A percentile compares a stretch with the other conserved stretches of the same genome.
Evolutionary conservation across 2,329 filamentous ascomycete species (phyloP).

Genomic region (Colletotrichum limetticola): DNA sequence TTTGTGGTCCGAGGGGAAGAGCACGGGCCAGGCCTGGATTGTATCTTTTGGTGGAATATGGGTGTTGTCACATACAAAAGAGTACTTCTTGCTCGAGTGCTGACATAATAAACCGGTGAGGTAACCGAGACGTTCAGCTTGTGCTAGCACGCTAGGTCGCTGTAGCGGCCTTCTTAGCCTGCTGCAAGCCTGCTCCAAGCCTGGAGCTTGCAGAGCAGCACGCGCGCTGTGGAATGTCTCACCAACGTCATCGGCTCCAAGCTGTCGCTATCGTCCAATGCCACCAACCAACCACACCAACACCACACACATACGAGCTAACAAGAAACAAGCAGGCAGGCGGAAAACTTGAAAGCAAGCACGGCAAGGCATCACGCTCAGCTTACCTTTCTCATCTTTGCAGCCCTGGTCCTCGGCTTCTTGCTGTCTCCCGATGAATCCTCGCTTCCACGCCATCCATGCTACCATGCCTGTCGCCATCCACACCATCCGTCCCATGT

Average conservation of each 20-base stretch:
- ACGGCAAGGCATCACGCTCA: not conserved
- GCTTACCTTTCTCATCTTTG: not conserved
- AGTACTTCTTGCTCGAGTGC: not conserved
- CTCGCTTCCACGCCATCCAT: slow-evolving; percentile 2
- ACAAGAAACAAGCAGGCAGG: not conserved
- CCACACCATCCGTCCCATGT: slow-evolving; percentile 14
- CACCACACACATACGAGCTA: not conserved
- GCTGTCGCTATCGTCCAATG: slow-evolving; percentile 1
- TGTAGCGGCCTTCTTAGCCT: slow-evolving; percentile 11
- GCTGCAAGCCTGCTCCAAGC: not conserved
- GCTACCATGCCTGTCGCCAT: slow-evolving; percentile 12
- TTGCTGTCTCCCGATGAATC: not conserved
- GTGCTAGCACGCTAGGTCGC: not conserved
- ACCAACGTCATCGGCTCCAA: slow-evolving; percentile 32
- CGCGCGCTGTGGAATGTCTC: slow-evolving; percentile 20
- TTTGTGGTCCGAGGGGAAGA: not conserved
- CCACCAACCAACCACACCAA: slow-evolving; percentile 11
- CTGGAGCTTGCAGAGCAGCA: slow-evolving; percentile 11
- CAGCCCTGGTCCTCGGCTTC: not conserved
- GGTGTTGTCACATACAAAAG: not conserved
- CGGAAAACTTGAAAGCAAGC: not conserved
- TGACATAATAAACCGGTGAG: not conserved
- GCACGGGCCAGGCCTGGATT: not conserved
- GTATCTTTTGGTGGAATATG: not conserved
- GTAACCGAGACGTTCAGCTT: not conserved